These are phyloP conservation scores for Chiua virens DNA, from an alignment of 768 basidiomycete species.

Conservation along the genomic window DNA sequence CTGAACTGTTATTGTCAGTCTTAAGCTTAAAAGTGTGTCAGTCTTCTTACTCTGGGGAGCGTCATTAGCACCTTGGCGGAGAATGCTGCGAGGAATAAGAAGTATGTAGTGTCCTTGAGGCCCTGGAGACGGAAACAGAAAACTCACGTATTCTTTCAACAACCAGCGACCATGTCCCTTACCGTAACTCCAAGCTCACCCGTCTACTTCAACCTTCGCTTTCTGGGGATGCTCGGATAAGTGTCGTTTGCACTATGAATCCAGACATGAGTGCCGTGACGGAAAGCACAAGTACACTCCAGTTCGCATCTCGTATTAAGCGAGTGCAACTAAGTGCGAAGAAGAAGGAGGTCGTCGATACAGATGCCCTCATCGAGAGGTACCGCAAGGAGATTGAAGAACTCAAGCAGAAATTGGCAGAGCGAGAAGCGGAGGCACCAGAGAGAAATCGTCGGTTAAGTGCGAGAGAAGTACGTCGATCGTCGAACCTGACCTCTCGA, in stretches of 20 bases:
- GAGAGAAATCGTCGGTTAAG: slow-evolving; percentile 41
- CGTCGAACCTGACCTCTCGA: background rate
- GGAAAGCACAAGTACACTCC: slow-evolving; percentile 86
- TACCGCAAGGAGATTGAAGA: slow-evolving; percentile 95
- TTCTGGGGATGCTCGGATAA: slow-evolving; percentile 92
- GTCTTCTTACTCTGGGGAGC: slow-evolving; percentile 87
- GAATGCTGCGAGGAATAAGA: slow-evolving; percentile 76
- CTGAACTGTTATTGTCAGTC: too few species aligned
- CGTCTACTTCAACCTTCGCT: slow-evolving; percentile 93
- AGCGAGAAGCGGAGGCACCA: slow-evolving; percentile 66
- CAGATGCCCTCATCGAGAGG: slow-evolving; percentile 89
- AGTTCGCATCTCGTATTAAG: slow-evolving; percentile 91
- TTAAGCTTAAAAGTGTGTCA: slow-evolving; percentile 26
- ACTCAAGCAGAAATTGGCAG: slow-evolving; percentile 69
- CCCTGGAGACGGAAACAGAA: background rate
- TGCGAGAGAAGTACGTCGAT: slow-evolving; percentile 40
- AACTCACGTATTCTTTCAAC: background rate
- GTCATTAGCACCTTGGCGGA: slow-evolving; percentile 93
- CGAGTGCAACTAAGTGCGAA: slow-evolving; percentile 83
- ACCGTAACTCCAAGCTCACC: slow-evolving; percentile 93
- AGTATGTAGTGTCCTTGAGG: slow-evolving; percentile 33
- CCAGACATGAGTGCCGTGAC: slow-evolving; percentile 75
- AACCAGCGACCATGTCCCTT: slow-evolving; percentile 84
- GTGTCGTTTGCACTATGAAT: slow-evolving; percentile 94
- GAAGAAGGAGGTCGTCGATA: slow-evolving; percentile 93